phyloP scores from a whole-genome alignment of 495 filamentous ascomycete species.

The Hypoxylon intermedium region DNA sequence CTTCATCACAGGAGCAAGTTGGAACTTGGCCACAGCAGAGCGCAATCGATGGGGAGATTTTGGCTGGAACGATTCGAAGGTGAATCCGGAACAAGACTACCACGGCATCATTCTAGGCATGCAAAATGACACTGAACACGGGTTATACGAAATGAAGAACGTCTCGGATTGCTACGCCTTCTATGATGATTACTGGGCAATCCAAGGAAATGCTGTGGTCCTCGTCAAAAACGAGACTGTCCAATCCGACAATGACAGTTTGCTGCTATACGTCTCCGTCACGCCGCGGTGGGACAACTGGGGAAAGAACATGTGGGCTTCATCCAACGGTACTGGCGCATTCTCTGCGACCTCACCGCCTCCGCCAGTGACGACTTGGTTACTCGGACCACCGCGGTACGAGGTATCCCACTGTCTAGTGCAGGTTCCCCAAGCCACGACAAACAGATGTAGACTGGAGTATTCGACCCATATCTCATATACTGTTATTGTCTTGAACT shows the following conservation, averaged over 20 bases:
- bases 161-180: conserved; percentile 37
- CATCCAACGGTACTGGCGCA: conserved; percentile 26
- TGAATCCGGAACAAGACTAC: conserved; percentile 29
- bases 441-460: conserved; percentile 25
- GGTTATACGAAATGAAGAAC: conserved; percentile 22
- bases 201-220: conserved; percentile 42
- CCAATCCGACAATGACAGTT: conserved; percentile 28
- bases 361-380: conserved; percentile 28
- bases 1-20: conserved; percentile 32
- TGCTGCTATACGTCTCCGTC: conserved; percentile 40
- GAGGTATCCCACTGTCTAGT: conserved; percentile 35
- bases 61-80: conserved; percentile 24
- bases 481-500: conserved; percentile 29
- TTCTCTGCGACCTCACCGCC: conserved; percentile 7
- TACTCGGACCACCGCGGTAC: conserved; percentile 32
- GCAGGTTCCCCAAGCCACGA: conserved; percentile 23
- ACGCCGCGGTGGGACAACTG: conserved; percentile 39
- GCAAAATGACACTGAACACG: conserved; percentile 25
- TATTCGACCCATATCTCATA: conserved; percentile 33
- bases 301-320: conserved; percentile 45
- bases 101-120: conserved; percentile 26
- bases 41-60: conserved; percentile 8
- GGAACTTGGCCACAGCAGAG: conserved; percentile 17
- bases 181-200: conserved; percentile 40
- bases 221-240: conserved; percentile 35